These are phyloP conservation scores for Lindgomyces ingoldianus DNA, from an alignment of 495 filamentous ascomycete species.

Conservation along the genomic window DNA sequence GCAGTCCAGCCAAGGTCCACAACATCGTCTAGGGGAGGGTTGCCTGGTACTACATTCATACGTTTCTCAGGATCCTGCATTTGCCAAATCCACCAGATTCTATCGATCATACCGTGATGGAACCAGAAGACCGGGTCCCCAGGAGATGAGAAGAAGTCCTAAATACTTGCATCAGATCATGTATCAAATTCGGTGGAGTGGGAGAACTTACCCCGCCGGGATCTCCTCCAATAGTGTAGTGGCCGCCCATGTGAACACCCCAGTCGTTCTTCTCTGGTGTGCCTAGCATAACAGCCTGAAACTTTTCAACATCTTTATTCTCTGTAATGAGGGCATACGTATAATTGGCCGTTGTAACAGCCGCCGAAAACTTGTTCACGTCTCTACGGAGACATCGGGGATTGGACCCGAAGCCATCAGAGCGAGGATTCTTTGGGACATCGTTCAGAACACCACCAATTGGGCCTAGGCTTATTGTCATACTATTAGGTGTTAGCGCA, in stretches of 20 bases:
- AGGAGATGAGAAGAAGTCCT: slow-evolving; percentile 38
- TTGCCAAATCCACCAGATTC: slow-evolving; percentile 73
- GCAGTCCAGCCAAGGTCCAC: slow-evolving; percentile 30
- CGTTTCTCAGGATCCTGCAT: slow-evolving; percentile 39
- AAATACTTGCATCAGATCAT: background rate
- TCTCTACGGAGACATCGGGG: slow-evolving; percentile 31
- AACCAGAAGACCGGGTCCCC: slow-evolving; percentile 38
- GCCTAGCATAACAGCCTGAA: slow-evolving; percentile 46
- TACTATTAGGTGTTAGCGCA: background rate
- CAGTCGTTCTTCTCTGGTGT: slow-evolving; percentile 45
- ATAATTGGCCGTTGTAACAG: slow-evolving; percentile 12
- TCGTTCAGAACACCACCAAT: slow-evolving; percentile 13
- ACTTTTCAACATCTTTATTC: slow-evolving; percentile 5
- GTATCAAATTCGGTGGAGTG: background rate
- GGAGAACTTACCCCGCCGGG: slow-evolving; percentile 40
- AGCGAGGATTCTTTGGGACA: slow-evolving; percentile 23
- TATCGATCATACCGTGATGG: slow-evolving; percentile 58
- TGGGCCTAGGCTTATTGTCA: slow-evolving; percentile 29
- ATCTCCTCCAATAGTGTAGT: slow-evolving; percentile 34
- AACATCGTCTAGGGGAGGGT: slow-evolving; percentile 18
- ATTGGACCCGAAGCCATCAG: slow-evolving; percentile 28
- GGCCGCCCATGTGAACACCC: slow-evolving; percentile 33
- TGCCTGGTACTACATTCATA: slow-evolving; percentile 27
- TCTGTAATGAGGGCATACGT: slow-evolving; percentile 27
- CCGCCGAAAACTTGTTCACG: slow-evolving; percentile 18